Conservation (phyloP, 495 filamentous ascomycete genomes). For the Neurospora cerealis region DNA sequence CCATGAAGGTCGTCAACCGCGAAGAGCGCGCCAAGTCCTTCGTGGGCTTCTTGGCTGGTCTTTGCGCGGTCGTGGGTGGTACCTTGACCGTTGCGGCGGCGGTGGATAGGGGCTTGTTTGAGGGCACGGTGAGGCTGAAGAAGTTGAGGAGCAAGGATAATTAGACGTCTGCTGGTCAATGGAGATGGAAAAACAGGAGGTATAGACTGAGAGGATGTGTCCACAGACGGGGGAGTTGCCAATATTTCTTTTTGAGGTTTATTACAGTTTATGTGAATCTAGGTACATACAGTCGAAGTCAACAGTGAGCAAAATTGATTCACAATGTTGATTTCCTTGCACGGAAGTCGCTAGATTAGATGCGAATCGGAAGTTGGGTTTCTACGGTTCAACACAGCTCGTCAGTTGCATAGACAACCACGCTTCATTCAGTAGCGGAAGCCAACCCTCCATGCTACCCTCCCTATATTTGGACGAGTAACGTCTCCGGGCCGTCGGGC, state of each 20-base stretch:
- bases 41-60: conserved; percentile 79
- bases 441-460: background rate
- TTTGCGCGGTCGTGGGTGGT: conserved; percentile 90
- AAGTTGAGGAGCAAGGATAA: conserved; percentile 65
- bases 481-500: too few species aligned
- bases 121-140: conserved; percentile 71
- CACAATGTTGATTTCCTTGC: background rate
- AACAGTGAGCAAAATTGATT: background rate
- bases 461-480: background rate
- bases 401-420: background rate
- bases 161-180: conserved; percentile 3
- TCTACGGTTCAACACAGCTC: background rate
- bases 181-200: background rate
- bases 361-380: background rate
- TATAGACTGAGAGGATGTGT: background rate
- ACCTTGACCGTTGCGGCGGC: conserved; percentile 94
- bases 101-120: conserved; percentile 83
- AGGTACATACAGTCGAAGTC: background rate
- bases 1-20: conserved; percentile 98
- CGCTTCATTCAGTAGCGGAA: background rate
- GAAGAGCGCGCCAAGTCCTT: conserved; percentile 83
- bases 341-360: background rate
- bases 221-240: background rate
- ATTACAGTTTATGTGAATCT: background rate
- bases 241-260: background rate